Evolutionary conservation across 257 asterid genomes (phyloP), one percentile per base, ranked within the genome.

Genomic region (Lycium barbarum): DNA sequence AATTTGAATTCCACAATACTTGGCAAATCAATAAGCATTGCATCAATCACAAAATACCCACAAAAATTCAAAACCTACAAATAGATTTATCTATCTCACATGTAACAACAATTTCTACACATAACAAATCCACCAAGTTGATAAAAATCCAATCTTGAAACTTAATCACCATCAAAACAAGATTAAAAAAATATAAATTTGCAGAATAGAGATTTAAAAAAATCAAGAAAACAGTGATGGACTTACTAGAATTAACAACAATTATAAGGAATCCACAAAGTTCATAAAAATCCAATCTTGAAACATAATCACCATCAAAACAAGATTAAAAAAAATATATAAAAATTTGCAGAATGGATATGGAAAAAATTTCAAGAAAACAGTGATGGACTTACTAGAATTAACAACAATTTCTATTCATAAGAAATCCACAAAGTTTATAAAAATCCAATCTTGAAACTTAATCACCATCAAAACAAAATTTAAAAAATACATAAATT

Each of bases 91-190:
- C 80, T 17, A 78, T 74, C 81, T 49, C 20, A 74, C 22, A 74
- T 6, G 20, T 76, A 22, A 49, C 14, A 74, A 76, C 9, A 76
- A 76, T 76, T 49, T 8, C 81, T 22, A 78, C 6, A 35, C 47
- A 78, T 40, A 53, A 78, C 0, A 78, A 53, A 78, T 54, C 82
- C 63, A 76, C 4, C 51, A 76, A 76, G 11, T 33, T 53, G 33
- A 78, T 15, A 53, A 78, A 53, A 78, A 78, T 78, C 51, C 82
- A 78, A 78, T 78, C 82, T 78, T 78, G 49, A 78, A 78, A 78
- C 4, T n/a, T 7, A 33, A 35, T 57, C 4, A 78, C 15, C 63
- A 4, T 53, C 26, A 78, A 53, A 53, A 78, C 65, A 4, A 47
- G n/a, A 9, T 2, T 0, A 26, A 26, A 26, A 26, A 26, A 26